phyloP scores from a whole-genome alignment of 148 eudicot species.

The Nepenthes mirabilis region DNA sequence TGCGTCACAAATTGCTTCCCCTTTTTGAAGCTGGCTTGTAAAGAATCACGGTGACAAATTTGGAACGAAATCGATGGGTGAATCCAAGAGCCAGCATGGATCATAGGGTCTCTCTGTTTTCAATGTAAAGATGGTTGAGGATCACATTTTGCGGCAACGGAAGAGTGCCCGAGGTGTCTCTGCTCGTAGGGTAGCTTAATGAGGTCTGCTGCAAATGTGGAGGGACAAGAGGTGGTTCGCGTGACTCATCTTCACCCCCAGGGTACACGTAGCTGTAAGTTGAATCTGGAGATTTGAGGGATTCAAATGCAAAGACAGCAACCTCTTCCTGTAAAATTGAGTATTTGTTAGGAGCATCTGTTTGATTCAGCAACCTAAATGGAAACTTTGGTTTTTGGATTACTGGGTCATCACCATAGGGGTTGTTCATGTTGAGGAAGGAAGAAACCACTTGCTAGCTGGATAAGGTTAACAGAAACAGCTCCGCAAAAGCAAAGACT shows the following conservation, averaged over 20 bases:
- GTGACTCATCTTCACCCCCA: conserved; percentile 56
- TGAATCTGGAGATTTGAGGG: conserved; percentile 69
- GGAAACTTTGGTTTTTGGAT: conserved; percentile 4
- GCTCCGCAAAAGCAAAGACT: no score
- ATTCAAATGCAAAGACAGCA: conserved; percentile 74
- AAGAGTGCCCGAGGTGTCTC: conserved; percentile 32
- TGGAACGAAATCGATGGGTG: conserved; percentile 82
- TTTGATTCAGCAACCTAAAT: background rate
- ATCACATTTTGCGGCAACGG: conserved; percentile 62
- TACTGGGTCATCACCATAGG: conserved; percentile 18
- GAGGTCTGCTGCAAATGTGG: conserved; percentile 69
- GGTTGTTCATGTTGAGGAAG: conserved; percentile 26
- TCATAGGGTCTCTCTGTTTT: conserved; percentile 61
- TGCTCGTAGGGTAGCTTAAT: conserved; percentile 34
- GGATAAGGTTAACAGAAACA: no score
- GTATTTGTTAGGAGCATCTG: conserved; percentile 2
- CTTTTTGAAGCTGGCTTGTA: conserved; percentile 84
- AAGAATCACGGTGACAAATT: conserved; percentile 80
- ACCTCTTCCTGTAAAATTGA: conserved; percentile 32
- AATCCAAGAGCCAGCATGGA: conserved; percentile 83
- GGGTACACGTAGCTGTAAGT: conserved; percentile 59
- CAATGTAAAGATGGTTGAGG: conserved; percentile 88
- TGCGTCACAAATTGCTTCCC: conserved; percentile 39
- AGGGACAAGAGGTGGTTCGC: conserved; percentile 74
- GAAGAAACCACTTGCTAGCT: background rate